Percentiles rank a stretch among this genome's conserved stretches.
These are phyloP conservation scores for Albophoma yamanashiensis DNA, from an alignment of 2,329 filamentous ascomycete genomes.

Conservation along the genomic window DNA sequence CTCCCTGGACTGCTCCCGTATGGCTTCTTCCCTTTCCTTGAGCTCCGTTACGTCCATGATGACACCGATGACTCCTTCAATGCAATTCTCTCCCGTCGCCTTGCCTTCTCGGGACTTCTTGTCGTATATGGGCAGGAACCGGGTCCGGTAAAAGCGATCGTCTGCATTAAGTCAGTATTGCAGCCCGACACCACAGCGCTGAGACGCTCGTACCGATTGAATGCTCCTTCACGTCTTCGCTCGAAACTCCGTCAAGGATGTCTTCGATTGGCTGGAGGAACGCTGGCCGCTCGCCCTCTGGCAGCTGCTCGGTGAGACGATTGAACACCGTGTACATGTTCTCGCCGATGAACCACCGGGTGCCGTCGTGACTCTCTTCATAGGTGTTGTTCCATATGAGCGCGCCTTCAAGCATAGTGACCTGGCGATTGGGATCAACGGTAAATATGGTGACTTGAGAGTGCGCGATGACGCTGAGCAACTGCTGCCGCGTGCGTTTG, in stretches of 20 bases:
- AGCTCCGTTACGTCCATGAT: conserved; percentile 71
- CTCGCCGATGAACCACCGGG: conserved; percentile 44
- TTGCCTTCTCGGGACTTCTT: conserved; percentile 43
- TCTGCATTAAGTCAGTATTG: conserved; percentile 21
- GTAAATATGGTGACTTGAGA: conserved; percentile 69
- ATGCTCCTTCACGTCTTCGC: conserved; percentile 55
- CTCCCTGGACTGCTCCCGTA: conserved; percentile 55
- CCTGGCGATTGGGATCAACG: conserved; percentile 47
- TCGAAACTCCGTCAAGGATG: conserved; percentile 49
- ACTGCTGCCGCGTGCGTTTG: conserved; percentile 56
- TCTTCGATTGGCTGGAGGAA: conserved; percentile 51
- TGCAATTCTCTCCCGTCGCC: conserved; percentile 31
- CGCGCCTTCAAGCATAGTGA: conserved; percentile 63
- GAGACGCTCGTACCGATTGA: conserved; percentile 31
- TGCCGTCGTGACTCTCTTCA: conserved; percentile 26
- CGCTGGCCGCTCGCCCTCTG: conserved; percentile 30
- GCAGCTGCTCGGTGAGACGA: conserved; percentile 30
- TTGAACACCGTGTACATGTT: conserved; percentile 57
- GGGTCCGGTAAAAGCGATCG: conserved; percentile 59
- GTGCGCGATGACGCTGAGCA: conserved; percentile 63
- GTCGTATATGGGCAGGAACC: conserved; percentile 55
- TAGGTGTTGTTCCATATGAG: conserved; percentile 41
- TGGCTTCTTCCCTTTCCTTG: conserved; percentile 50
- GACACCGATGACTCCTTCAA: conserved; percentile 68
- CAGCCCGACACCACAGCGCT: neutral